Conservation (phyloP, 202 grass and related monocot genomes). For the Cymbopogon flexuosus region DNA sequence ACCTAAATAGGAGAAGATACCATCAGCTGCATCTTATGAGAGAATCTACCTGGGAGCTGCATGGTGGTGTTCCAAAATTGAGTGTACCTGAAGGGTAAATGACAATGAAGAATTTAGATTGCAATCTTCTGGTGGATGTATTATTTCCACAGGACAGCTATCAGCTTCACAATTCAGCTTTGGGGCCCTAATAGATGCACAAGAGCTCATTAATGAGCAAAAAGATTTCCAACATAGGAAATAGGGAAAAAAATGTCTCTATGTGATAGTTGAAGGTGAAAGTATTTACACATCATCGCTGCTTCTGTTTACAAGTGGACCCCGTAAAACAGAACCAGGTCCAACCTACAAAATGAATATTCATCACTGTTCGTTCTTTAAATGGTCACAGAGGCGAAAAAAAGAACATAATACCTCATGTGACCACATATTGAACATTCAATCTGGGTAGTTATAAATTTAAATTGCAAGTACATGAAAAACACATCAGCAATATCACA, state of each 20-base stretch:
- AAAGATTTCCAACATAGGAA: background rate
- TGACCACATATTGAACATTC: constrained; percentile 19
- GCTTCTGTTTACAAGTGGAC: constrained; percentile 78
- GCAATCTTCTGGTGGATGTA: constrained; percentile 98
- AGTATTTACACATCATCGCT: constrained; percentile 73
- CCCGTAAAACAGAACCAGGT: constrained; percentile 78
- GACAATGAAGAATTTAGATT: constrained; percentile 95
- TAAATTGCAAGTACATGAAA: background rate
- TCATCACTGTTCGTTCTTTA: constrained; percentile 1
- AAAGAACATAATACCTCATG: constrained; percentile 15
- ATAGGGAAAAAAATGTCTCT: constrained; percentile 25
- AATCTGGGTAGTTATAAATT: background rate
- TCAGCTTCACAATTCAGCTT: constrained; percentile 86
- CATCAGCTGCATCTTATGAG: constrained; percentile 11
- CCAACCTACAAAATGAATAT: constrained; percentile 76
- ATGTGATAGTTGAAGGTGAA: constrained; percentile 32
- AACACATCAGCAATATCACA: background rate
- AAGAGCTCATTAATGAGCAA: constrained; percentile 20
- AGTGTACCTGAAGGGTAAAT: constrained; percentile 89
- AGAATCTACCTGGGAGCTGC: background rate
- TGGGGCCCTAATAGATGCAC: constrained; percentile 66
- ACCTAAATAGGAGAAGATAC: constrained; percentile 46
- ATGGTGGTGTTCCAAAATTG: background rate
- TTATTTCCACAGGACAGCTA: constrained; percentile 78
- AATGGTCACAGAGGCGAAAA: background rate